Evolutionary conservation across 805 yeast genomes (phyloP).

Genomic region (Cyberlindnera samutprakarnensis): DNA sequence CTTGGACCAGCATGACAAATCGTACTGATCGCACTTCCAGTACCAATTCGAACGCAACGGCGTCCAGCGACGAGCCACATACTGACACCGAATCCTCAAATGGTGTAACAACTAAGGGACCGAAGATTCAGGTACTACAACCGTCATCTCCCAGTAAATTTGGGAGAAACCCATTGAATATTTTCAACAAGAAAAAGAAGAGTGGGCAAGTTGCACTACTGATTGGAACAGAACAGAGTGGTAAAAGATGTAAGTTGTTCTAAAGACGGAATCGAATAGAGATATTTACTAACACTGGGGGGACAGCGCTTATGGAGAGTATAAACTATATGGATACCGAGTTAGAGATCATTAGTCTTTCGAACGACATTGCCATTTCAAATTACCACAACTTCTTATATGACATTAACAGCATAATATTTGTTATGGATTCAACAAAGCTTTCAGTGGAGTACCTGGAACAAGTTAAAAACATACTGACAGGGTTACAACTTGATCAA

Average conservation of each 20-base stretch:
- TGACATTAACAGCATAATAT: conserved; percentile 12
- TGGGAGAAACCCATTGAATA: no score
- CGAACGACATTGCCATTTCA: conserved; percentile 13
- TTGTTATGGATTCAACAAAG: conserved; percentile 17
- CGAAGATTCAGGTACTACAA: no score
- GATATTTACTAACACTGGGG: conserved; percentile 3
- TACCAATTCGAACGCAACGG: no score
- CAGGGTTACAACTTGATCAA: conserved; percentile 3
- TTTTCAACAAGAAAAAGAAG: no score
- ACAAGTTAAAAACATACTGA: conserved; percentile 4
- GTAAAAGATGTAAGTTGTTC: conserved; percentile 12
- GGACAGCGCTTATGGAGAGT: conserved; percentile 9
- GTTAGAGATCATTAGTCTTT: conserved; percentile 13
- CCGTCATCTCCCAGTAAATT: no score
- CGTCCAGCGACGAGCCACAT: no score
- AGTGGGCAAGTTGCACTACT: no score
- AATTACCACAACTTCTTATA: conserved; percentile 16
- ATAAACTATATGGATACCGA: conserved; percentile 10
- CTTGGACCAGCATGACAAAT: no score
- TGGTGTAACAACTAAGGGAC: no score
- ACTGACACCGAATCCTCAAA: no score
- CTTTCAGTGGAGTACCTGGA: conserved; percentile 8
- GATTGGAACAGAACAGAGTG: conserved; percentile 14
- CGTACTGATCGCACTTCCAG: no score
- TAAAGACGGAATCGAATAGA: background rate